Base-by-base conservation (phyloP, 352 stramenopile species). In the Thraustochytrium striatum region DNA sequence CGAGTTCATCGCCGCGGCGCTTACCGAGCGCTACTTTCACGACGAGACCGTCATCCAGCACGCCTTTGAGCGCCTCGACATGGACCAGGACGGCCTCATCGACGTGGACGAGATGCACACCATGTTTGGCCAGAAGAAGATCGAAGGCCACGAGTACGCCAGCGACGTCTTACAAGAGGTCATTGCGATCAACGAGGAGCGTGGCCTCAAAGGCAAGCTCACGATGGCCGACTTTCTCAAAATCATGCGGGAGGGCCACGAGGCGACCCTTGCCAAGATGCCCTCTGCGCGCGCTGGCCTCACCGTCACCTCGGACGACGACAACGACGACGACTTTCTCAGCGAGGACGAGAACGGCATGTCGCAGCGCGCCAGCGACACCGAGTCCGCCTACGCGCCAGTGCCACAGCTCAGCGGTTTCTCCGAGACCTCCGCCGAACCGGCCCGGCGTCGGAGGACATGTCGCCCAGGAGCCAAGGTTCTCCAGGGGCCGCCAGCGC, bases 1-100 rank as follows among this genome's bases (percentile, higher is more conserved):
- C 58, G 70, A 80, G 33, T 80, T 80, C 25, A 28, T 80, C 30
- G 70, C 70, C 30, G 70, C 70, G 21, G 55, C 70, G 39, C 70
- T 80, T 33, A 80, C 30, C n/a, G 9, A 65, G 28, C 57, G 55
- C 55, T 72, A 58, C 79, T 52, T 59, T 16, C 55, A 80, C 9
- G 58, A 80, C 57, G 70, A 80, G 43, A 80, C 55, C 1, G 43
- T 80, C n/a, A 21, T 80, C 13, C 70, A 39, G 11, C 55, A 80
- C 35, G 70, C 70, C 3, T 80, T 80, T 52, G 39, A 52, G 21
- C 70, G 70, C 55, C 70, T 80, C 25, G 70, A 80, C 41, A 36
- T 75, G 19, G 58, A 80, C 57, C 38, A 80, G 13, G 58, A 80
- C 39, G 70, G 70, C 11, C 32, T 61, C 21, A 32, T 80, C 25